phyloP scores from a whole-genome alignment of 2,329 filamentous ascomycete species.

The Talaromyces sp. region DNA sequence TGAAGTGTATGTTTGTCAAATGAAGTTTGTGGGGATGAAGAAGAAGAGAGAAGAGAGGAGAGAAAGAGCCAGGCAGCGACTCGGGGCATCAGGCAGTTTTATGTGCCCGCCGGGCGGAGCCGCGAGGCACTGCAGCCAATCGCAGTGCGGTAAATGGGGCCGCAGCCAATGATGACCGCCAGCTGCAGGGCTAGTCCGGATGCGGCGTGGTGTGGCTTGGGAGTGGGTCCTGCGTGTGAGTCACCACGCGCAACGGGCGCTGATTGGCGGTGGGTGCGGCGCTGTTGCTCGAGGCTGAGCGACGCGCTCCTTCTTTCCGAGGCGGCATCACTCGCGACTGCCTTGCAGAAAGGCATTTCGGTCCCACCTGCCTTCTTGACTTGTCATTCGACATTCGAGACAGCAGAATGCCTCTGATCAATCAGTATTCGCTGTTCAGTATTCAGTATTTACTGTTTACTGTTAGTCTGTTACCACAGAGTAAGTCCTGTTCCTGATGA shows the following conservation, averaged over 20 bases:
- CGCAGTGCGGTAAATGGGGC: neutral
- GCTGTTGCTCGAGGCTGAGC: neutral
- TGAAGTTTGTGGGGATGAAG: conserved; percentile 12
- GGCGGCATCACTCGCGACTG: too few relatives aligned
- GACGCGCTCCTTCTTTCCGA: neutral
- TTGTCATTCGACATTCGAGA: too few relatives aligned
- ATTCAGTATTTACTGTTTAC: too few relatives aligned
- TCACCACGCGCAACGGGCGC: neutral
- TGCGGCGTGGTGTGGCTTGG: neutral
- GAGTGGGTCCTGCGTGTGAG: conserved; percentile 4
- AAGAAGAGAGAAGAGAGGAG: conserved; percentile 9
- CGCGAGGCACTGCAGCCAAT: neutral
- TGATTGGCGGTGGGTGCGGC: conserved; percentile 5
- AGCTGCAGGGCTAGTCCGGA: neutral
- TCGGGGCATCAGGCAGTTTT: conserved; percentile 35
- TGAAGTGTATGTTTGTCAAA: conserved; percentile 3
- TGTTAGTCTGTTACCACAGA: too few relatives aligned
- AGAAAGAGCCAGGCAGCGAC: conserved; percentile 30
- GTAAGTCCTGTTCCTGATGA: neutral
- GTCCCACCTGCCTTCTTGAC: neutral
- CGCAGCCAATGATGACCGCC: neutral
- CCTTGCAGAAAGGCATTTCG: neutral
- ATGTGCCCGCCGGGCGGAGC: conserved; percentile 15
- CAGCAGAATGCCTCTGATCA: neutral
- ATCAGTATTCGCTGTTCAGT: neutral